These are phyloP conservation scores for Cryptococcus floricola DNA, from an alignment of 1,284 basidiomycete species.

Conservation along the genomic window DNA sequence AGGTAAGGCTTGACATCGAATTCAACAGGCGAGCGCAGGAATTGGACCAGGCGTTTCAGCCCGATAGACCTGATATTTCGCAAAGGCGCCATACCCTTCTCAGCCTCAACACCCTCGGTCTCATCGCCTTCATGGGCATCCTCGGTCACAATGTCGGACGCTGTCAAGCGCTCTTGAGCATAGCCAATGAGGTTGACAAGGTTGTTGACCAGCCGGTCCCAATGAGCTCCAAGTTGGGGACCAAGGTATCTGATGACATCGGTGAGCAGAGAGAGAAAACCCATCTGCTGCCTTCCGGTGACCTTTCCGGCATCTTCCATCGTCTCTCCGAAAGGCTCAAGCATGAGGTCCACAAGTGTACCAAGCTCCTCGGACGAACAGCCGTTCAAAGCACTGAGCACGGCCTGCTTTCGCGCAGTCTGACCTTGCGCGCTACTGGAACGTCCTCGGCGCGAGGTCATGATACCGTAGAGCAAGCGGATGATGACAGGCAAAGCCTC, in stretches of 20 bases:
- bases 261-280: constrained; percentile 77
- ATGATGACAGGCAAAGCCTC: constrained; percentile 72
- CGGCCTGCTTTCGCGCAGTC: constrained; percentile 70
- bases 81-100: constrained; percentile 50
- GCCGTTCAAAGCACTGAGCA: constrained; percentile 67
- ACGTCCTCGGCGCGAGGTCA: constrained; percentile 76
- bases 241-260: constrained; percentile 79
- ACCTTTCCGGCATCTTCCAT: constrained; percentile 11
- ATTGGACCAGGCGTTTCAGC: constrained; percentile 80
- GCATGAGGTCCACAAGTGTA: constrained; percentile 82
- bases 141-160: constrained; percentile 42
- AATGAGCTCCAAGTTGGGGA: constrained; percentile 62
- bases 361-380: constrained; percentile 71
- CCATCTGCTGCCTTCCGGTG: constrained; percentile 69
- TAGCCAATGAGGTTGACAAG: constrained; percentile 63
- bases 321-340: constrained; percentile 60
- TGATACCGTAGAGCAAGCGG: constrained; percentile 80
- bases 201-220: constrained; percentile 68
- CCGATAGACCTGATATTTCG: constrained; percentile 74
- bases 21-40: constrained; percentile 65
- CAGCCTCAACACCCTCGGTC: constrained; percentile 40
- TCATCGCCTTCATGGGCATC: constrained; percentile 37
- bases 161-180: constrained; percentile 60
- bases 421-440: constrained; percentile 56
- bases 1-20: constrained; percentile 78